Percentiles rank a stretch among this genome's conserved stretches.
Conservation (phyloP, 2,329 filamentous ascomycete species). For the Bipolaris zeicola region DNA sequence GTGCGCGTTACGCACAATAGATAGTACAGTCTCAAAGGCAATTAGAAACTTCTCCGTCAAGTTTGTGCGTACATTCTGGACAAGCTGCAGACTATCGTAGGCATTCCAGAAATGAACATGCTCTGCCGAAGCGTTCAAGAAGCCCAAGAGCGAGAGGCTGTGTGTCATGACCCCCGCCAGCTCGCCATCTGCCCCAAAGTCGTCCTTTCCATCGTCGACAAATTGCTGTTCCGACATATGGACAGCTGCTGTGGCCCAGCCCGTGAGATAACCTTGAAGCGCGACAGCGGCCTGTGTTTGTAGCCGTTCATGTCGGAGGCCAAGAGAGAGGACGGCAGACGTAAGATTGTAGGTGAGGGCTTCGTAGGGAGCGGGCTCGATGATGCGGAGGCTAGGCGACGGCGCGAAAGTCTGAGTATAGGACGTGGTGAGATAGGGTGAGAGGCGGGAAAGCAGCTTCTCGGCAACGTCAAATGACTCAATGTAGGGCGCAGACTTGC, state of each 20-base stretch:
- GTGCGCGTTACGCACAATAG: constrained; percentile 82
- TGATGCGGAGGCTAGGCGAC: constrained; percentile 80
- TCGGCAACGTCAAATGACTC: constrained; percentile 73
- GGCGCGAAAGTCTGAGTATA: constrained; percentile 77
- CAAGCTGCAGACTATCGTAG: constrained; percentile 72
- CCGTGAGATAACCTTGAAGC: constrained; percentile 73
- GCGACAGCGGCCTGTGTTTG: constrained; percentile 69
- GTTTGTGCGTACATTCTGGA: constrained; percentile 72
- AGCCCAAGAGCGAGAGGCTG: constrained; percentile 84
- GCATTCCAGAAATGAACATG: constrained; percentile 82
- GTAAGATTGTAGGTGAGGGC: constrained; percentile 79
- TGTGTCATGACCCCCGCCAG: constrained; percentile 72
- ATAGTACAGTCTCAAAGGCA: constrained; percentile 86
- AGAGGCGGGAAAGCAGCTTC: constrained; percentile 77
- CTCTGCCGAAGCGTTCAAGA: constrained; percentile 79
- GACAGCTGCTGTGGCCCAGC: constrained; percentile 68
- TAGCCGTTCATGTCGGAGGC: constrained; percentile 71
- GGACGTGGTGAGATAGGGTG: constrained; percentile 84
- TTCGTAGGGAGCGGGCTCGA: constrained; percentile 90
- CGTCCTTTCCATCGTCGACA: constrained; percentile 61
- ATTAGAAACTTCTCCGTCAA: constrained; percentile 85
- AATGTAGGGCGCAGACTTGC: constrained; percentile 82
- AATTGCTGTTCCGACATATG: constrained; percentile 60
- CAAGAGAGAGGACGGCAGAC: constrained; percentile 79
- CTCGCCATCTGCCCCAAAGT: constrained; percentile 56